These are phyloP conservation scores for Hypoxylon sp. DNA, from an alignment of 2,329 filamentous ascomycete genomes.

Conservation along the genomic window DNA sequence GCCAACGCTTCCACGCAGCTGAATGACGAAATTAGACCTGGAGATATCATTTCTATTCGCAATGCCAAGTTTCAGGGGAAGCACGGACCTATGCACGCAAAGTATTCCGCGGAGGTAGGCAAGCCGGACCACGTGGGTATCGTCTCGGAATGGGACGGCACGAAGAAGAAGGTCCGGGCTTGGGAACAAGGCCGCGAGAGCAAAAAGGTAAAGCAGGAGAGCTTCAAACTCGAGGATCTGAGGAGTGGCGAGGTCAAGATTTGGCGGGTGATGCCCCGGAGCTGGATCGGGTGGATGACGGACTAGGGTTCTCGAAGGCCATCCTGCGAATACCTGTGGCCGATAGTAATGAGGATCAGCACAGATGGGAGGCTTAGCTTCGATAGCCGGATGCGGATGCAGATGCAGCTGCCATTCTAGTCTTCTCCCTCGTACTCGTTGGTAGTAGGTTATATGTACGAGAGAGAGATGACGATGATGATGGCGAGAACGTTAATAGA, in stretches of 20 bases:
- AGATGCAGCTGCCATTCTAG: constrained; percentile 28
- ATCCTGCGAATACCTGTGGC: constrained; percentile 47
- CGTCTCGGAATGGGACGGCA: constrained; percentile 97
- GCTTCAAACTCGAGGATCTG: constrained; percentile 92
- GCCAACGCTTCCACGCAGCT: constrained; percentile 93
- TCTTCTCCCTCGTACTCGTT: not conserved
- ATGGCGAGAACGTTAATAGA: constrained; percentile 26
- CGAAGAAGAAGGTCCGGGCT: constrained; percentile 94
- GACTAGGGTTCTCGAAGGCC: constrained; percentile 59
- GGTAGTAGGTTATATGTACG: not conserved
- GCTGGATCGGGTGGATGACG: constrained; percentile 91
- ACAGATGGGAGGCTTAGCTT: constrained; percentile 46
- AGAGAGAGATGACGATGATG: constrained; percentile 1
- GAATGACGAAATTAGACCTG: constrained; percentile 91
- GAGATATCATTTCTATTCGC: constrained; percentile 92
- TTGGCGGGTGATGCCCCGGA: constrained; percentile 92
- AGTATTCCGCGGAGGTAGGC: constrained; percentile 89
- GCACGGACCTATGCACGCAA: constrained; percentile 93
- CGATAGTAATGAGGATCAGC: constrained; percentile 47
- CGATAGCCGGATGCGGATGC: constrained; percentile 40
- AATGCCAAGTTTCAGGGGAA: constrained; percentile 97
- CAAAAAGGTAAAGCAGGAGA: constrained; percentile 93
- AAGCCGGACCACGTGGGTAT: constrained; percentile 90
- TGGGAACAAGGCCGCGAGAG: constrained; percentile 97
- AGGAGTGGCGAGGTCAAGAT: constrained; percentile 95